Percentiles rank a stretch among this genome's conserved stretches.
Evolutionary conservation across 2,329 filamentous ascomycete genomes (phyloP).

Genomic region (Penicillium italicum): DNA sequence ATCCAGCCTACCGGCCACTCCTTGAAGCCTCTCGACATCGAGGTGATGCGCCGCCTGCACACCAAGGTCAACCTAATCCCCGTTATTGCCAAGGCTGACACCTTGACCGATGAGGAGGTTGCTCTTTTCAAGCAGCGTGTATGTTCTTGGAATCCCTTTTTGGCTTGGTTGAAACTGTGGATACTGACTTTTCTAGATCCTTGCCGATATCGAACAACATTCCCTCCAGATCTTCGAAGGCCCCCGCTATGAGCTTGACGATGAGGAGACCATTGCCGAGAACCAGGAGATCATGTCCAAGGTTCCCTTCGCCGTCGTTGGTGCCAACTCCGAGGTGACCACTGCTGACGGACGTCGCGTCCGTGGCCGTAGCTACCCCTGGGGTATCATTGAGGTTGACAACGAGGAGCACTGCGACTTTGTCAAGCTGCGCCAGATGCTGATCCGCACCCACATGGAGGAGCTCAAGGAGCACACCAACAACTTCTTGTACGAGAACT

Average conservation of each 20-base stretch:
- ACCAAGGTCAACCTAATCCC: constrained; percentile 99
- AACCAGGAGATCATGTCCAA: constrained; percentile 99
- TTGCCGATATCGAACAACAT: constrained; percentile 94
- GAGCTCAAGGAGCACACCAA: constrained; percentile 99
- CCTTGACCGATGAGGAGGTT: constrained; percentile 95
- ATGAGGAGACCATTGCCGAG: constrained; percentile 98
- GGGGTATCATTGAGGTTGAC: constrained; percentile 98
- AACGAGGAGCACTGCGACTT: constrained; percentile 99
- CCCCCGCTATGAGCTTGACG: constrained; percentile 95
- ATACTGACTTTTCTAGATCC: constrained; percentile 62
- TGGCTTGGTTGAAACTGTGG: not conserved
- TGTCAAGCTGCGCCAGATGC: constrained; percentile 99
- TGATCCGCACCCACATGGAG: constrained; percentile 99
- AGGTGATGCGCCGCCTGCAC: constrained; percentile 98
- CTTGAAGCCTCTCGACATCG: constrained; percentile 95
- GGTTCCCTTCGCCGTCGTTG: constrained; percentile 96
- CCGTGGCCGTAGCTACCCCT: constrained; percentile 92
- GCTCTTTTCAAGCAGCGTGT: constrained; percentile 92
- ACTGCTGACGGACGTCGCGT: constrained; percentile 92
- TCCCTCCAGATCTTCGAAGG: constrained; percentile 99
- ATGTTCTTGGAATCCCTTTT: constrained; percentile 40
- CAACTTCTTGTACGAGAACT: constrained; percentile 98
- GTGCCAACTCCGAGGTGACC: constrained; percentile 90
- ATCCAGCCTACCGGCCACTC: constrained; percentile 98
- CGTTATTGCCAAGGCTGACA: constrained; percentile 98